A percentile compares a stretch with the other conserved stretches of the same genome.
These are phyloP conservation scores for Corymbia calophylla DNA, from an alignment of 441 rosid species.

Conservation along the genomic window DNA sequence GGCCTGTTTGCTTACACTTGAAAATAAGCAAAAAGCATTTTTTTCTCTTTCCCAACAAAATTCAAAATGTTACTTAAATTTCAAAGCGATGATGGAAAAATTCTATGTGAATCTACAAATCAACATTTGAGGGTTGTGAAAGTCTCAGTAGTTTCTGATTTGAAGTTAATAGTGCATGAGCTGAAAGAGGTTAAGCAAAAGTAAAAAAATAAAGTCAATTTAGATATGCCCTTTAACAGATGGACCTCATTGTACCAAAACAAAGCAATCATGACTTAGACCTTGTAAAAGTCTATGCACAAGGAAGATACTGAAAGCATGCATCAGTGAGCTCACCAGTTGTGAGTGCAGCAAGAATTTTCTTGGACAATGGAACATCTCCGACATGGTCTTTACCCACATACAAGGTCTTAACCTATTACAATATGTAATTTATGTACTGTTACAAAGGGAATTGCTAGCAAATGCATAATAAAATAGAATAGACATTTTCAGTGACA, in stretches of 20 bases:
- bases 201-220: not conserved
- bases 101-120: not conserved
- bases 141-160: not conserved
- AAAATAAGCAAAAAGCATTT: not conserved
- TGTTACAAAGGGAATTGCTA: not conserved
- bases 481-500: not conserved
- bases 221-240: not conserved
- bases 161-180: not conserved
- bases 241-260: not conserved
- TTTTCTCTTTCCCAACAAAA: not conserved
- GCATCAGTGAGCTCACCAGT: slow-evolving; percentile 51
- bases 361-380: slow-evolving; percentile 90
- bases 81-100: not conserved
- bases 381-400: slow-evolving; percentile 87
- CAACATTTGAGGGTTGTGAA: not conserved
- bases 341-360: slow-evolving; percentile 93
- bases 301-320: not conserved
- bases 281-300: not conserved
- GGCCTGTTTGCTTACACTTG: not conserved
- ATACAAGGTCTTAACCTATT: slow-evolving; percentile 77
- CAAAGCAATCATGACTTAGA: not conserved
- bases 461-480: not conserved
- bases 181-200: not conserved
- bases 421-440: not conserved
- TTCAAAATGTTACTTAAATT: not conserved